Evolutionary conservation across 768 basidiomycete species (phyloP).

Genomic region (Holtermannia corniformis): DNA sequence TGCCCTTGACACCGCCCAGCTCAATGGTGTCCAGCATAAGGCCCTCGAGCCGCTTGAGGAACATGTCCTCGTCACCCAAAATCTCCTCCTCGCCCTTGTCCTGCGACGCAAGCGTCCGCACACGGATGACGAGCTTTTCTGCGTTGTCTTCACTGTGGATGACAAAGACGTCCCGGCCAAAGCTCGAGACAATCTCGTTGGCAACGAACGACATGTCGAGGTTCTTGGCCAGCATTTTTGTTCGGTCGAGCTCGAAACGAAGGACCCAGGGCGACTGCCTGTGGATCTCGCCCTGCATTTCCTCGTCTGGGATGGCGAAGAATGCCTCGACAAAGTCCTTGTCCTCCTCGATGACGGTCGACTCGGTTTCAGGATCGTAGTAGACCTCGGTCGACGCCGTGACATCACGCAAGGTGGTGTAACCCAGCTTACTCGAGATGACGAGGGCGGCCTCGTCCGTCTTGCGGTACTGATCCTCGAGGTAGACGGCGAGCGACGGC

Average conservation of each 20-base stretch:
- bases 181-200: slow-evolving; percentile 82
- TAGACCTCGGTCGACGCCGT: slow-evolving; percentile 94
- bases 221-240: slow-evolving; percentile 96
- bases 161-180: slow-evolving; percentile 91
- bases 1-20: slow-evolving; percentile 81
- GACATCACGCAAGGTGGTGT: slow-evolving; percentile 84
- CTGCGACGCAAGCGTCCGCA: slow-evolving; percentile 70
- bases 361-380: slow-evolving; percentile 86
- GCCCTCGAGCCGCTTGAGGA: slow-evolving; percentile 89
- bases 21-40: slow-evolving; percentile 93
- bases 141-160: slow-evolving; percentile 99
- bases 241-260: slow-evolving; percentile 90
- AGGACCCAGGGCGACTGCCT: slow-evolving; percentile 95
- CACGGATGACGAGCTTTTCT: slow-evolving; percentile 91
- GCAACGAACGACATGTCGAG: slow-evolving; percentile 92
- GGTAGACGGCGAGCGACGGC: slow-evolving; percentile 83
- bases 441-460: slow-evolving; percentile 51
- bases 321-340: slow-evolving; percentile 92
- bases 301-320: slow-evolving; percentile 98
- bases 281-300: slow-evolving; percentile 79
- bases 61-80: slow-evolving; percentile 83
- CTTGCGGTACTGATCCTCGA: slow-evolving; percentile 43
- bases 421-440: slow-evolving; percentile 53
- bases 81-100: slow-evolving; percentile 57
- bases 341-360: slow-evolving; percentile 95